Evolutionary conservation across 305 asterid species (phyloP).

Genomic region (Ruellia speciosa): DNA sequence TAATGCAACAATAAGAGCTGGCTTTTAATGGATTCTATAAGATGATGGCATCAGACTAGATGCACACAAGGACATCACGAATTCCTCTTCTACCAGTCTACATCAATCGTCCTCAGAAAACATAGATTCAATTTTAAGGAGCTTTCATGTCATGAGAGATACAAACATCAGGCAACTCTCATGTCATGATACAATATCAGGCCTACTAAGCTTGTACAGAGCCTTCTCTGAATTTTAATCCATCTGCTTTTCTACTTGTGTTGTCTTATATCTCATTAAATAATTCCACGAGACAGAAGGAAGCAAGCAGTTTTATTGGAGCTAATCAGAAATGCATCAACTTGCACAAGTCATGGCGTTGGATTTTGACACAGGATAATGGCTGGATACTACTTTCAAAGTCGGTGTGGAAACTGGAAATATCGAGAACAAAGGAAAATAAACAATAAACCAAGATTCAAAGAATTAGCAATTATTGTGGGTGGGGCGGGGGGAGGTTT

Average conservation of each 20-base stretch:
- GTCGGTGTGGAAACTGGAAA: no score
- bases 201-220: constrained; percentile 75
- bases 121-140: constrained; percentile 28
- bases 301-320: constrained; percentile 54
- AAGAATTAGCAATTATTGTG: no score
- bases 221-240: constrained; percentile 35
- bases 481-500: no score
- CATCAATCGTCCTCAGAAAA: constrained; percentile 45
- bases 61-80: constrained; percentile 60
- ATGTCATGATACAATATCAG: constrained; percentile 49
- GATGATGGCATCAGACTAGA: constrained; percentile 50
- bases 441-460: no score
- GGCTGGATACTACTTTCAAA: constrained; percentile 34
- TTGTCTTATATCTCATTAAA: constrained; percentile 42
- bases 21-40: constrained; percentile 48
- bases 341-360: constrained; percentile 71
- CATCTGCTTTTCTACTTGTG: constrained; percentile 28
- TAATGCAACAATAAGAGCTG: constrained; percentile 54
- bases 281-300: constrained; percentile 65
- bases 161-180: constrained; percentile 55
- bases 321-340: constrained; percentile 78
- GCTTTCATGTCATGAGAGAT: constrained; percentile 48
- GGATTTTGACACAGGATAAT: constrained; percentile 43
- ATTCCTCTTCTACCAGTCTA: constrained; percentile 75
- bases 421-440: no score